Percentiles rank a stretch among this genome's conserved stretches.
phyloP scores from a whole-genome alignment of 2,329 filamentous ascomycete species.

The Chrysoporthe cubensis region DNA sequence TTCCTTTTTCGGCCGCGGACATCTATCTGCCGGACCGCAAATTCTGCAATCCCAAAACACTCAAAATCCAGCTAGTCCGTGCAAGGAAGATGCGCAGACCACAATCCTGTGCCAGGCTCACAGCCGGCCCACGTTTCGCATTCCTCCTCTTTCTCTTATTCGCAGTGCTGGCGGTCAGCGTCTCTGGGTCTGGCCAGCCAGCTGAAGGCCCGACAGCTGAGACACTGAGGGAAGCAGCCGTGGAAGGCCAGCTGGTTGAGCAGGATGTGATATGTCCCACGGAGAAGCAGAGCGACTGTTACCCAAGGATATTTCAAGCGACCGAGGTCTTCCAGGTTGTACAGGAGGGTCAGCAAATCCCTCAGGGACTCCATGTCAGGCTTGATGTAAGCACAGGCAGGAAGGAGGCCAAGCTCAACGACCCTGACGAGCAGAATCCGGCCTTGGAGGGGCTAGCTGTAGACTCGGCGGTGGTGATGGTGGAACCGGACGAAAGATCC shows the following conservation, averaged over 20 bases:
- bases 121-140: slow-evolving; percentile 11
- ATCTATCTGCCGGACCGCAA: not conserved
- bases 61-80: not conserved
- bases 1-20: not conserved
- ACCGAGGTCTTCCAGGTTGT: slow-evolving; percentile 68
- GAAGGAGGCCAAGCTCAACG: slow-evolving; percentile 69
- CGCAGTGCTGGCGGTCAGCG: slow-evolving; percentile 22
- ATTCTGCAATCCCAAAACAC: not conserved
- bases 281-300: slow-evolving; percentile 63
- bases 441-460: slow-evolving; percentile 55
- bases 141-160: slow-evolving; percentile 22
- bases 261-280: slow-evolving; percentile 67
- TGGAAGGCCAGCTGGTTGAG: not conserved
- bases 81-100: slow-evolving; percentile 11
- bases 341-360: slow-evolving; percentile 67
- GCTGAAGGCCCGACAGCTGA: not conserved
- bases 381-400: slow-evolving; percentile 66
- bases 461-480: slow-evolving; percentile 56
- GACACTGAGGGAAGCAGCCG: slow-evolving; percentile 5
- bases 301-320: slow-evolving; percentile 65
- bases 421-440: slow-evolving; percentile 55
- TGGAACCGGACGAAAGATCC: slow-evolving; percentile 54
- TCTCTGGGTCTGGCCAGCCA: not conserved
- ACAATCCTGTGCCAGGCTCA: slow-evolving; percentile 1
- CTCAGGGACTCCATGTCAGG: slow-evolving; percentile 67